Conservation (phyloP, 2,329 filamentous ascomycete genomes). For the Annulohypoxylon truncatum region DNA sequence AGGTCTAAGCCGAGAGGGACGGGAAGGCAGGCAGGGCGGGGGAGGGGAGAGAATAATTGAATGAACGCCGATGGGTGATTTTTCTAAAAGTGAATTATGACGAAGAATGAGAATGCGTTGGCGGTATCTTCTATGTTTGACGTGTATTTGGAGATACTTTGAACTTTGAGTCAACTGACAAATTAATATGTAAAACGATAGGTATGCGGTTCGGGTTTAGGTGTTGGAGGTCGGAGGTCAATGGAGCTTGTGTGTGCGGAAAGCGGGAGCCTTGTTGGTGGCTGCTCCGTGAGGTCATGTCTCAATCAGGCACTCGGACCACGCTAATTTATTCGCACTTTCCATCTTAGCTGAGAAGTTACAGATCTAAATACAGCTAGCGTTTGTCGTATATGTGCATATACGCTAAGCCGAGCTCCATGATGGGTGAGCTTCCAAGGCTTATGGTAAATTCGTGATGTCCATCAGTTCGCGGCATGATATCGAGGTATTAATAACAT, state of each 20-base stretch:
- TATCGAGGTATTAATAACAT: too few relatives aligned
- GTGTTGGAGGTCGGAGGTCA: not conserved
- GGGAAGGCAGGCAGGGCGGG: conserved; percentile 41
- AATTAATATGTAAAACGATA: conserved; percentile 1
- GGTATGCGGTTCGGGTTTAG: conserved; percentile 3
- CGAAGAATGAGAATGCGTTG: conserved; percentile 2
- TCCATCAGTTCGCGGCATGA: too few relatives aligned
- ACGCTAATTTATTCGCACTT: conserved; percentile 7
- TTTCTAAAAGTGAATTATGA: conserved; percentile 21
- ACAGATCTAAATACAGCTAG: conserved; percentile 6
- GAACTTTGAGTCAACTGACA: not conserved
- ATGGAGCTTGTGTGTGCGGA: conserved; percentile 25
- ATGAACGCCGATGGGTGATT: conserved; percentile 12
- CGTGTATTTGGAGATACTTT: conserved; percentile 2
- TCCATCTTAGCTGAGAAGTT: not conserved
- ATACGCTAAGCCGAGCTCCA: conserved; percentile 11
- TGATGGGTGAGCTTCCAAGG: not conserved
- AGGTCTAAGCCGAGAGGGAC: not conserved
- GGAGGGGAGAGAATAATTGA: conserved; percentile 38
- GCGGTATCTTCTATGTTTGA: conserved; percentile 12
- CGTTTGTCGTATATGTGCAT: not conserved
- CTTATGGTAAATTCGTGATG: too few relatives aligned
- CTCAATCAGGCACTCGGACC: conserved; percentile 33
- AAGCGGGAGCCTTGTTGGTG: conserved; percentile 36
- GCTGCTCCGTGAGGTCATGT: conserved; percentile 40